Percentiles rank a stretch among this genome's conserved stretches.
Evolutionary conservation across 2,329 filamentous ascomycete genomes (phyloP).

Genomic region (Cytospora chrysosperma): DNA sequence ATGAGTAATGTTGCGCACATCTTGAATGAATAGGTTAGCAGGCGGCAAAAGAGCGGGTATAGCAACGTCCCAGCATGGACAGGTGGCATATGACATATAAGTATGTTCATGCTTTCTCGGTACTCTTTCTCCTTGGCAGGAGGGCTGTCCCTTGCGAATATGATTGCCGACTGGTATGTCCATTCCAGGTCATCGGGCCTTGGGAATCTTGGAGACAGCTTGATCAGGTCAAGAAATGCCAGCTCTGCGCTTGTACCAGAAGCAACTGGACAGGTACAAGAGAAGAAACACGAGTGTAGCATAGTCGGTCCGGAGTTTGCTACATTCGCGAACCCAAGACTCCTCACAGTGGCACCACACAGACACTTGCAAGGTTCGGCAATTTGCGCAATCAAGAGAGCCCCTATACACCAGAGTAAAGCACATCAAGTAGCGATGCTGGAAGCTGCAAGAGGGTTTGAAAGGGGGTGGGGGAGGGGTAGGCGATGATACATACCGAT

Average conservation of each 20-base stretch:
- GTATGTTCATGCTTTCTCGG: conserved; percentile 48
- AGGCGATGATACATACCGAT: conserved; percentile 91
- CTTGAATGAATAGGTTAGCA: conserved; percentile 84
- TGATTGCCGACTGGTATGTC: conserved; percentile 48
- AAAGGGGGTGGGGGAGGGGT: conserved; percentile 40
- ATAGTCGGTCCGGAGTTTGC: conserved; percentile 46
- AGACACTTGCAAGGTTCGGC: conserved; percentile 77
- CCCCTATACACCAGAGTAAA: conserved; percentile 91
- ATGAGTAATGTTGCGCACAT: conserved; percentile 99
- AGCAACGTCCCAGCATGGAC: conserved; percentile 63
- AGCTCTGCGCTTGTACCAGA: conserved; percentile 75
- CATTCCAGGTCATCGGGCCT: conserved; percentile 56
- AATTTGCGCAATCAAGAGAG: conserved; percentile 86
- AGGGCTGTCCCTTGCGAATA: conserved; percentile 61
- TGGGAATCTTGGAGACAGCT: conserved; percentile 63
- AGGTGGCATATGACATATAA: conserved; percentile 44
- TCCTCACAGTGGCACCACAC: conserved; percentile 76
- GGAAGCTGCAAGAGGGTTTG: conserved; percentile 48
- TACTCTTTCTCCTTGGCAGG: conserved; percentile 55
- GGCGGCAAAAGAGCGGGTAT: conserved; percentile 53
- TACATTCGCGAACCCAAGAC: conserved; percentile 82
- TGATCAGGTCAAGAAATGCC: conserved; percentile 77
- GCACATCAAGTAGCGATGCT: conserved; percentile 66
- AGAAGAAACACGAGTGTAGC: conserved; percentile 76
- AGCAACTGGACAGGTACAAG: conserved; percentile 60